Percentiles rank a stretch among this genome's conserved stretches.
Evolutionary conservation across 179 eudicot species (phyloP).

Genomic region (Gypsophila paniculata): DNA sequence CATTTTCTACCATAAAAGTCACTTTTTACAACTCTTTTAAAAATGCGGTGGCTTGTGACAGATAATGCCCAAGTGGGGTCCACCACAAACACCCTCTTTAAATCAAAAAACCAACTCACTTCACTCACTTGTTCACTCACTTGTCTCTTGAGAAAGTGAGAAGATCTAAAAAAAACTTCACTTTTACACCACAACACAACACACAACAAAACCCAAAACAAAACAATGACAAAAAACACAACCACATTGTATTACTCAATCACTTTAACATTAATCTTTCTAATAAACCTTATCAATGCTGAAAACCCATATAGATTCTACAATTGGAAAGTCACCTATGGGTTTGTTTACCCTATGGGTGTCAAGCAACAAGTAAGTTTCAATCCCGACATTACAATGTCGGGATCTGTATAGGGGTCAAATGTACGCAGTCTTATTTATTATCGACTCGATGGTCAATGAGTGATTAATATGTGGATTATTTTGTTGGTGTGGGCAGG

Average conservation of each 20-base stretch:
- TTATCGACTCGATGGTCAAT: neutral
- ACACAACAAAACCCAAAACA: no score
- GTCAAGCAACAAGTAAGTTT: conserved; percentile 59
- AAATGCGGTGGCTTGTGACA: conserved; percentile 12
- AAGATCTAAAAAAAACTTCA: conserved; percentile 11
- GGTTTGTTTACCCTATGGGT: conserved; percentile 67
- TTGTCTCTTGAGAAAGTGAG: neutral
- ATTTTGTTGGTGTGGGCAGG: conserved; percentile 39
- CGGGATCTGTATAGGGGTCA: neutral
- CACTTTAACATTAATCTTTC: conserved; percentile 25
- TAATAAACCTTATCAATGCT: conserved; percentile 44
- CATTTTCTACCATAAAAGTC: neutral
- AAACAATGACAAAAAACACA: conserved; percentile 28
- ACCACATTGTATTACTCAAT: conserved; percentile 17
- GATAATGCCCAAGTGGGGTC: conserved; percentile 17
- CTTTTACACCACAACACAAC: no score
- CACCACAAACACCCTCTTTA: neutral
- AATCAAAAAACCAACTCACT: conserved; percentile 2
- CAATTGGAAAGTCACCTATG: conserved; percentile 72
- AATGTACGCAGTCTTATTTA: conserved; percentile 6
- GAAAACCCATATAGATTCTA: conserved; percentile 75
- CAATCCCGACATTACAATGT: neutral
- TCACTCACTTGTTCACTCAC: neutral
- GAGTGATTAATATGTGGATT: neutral
- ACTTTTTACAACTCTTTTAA: neutral